Evolutionary conservation across 1,284 basidiomycete species (phyloP).

Genomic region (Sphagnurus paluster): DNA sequence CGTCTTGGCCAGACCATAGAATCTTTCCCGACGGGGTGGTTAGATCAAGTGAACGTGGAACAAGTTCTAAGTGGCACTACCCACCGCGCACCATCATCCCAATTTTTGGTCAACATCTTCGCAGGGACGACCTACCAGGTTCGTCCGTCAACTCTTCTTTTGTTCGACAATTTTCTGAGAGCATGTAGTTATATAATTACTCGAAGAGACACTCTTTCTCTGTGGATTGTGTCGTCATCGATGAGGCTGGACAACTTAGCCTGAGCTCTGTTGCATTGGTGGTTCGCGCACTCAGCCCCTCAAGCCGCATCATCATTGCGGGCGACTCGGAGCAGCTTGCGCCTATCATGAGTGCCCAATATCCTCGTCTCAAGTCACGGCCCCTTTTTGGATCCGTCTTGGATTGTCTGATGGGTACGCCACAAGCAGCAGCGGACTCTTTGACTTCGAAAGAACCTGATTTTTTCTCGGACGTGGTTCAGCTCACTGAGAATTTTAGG

Average conservation of each 20-base stretch:
- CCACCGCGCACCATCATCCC: conserved; percentile 33
- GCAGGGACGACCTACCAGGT: conserved; percentile 51
- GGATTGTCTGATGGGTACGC: conserved; percentile 41
- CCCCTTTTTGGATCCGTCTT: conserved; percentile 47
- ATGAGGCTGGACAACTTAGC: conserved; percentile 50
- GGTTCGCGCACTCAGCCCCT: conserved; percentile 36
- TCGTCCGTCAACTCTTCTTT: too few relatives aligned
- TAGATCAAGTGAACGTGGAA: conserved; percentile 38
- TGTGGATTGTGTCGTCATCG: conserved; percentile 44
- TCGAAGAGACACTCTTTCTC: conserved; percentile 37
- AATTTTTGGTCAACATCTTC: conserved; percentile 34
- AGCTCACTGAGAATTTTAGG: conserved; percentile 50
- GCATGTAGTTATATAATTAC: conserved; percentile 46
- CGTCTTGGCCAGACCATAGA: too few relatives aligned
- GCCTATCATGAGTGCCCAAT: conserved; percentile 45
- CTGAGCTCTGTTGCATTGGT: conserved; percentile 45
- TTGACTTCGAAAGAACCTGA: too few relatives aligned
- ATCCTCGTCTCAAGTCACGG: conserved; percentile 38
- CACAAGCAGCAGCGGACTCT: conserved; percentile 9
- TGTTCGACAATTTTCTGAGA: too few relatives aligned
- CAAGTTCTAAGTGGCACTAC: conserved; percentile 39
- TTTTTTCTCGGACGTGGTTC: conserved; percentile 42
- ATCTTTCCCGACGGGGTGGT: conserved; percentile 37
- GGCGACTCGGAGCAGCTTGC: conserved; percentile 53
- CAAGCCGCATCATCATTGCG: conserved; percentile 43